Conservation (phyloP, 2,329 filamentous ascomycete species). For the Pseudopyrenochaeta lycopersici region DNA sequence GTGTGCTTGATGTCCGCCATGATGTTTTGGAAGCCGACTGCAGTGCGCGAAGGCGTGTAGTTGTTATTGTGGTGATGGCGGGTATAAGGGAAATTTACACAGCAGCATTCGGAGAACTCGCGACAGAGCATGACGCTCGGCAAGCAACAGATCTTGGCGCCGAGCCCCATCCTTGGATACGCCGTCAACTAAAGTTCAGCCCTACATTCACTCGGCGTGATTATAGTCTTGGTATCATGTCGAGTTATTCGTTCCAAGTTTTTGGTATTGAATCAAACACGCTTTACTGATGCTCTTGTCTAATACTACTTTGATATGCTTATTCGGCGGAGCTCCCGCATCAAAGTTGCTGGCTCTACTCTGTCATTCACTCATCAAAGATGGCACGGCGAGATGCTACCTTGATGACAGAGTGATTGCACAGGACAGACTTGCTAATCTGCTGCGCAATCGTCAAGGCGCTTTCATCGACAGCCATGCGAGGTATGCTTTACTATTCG, state of each 20-base stretch:
- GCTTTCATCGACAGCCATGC: too few relatives aligned
- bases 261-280: background rate
- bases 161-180: slow-evolving; percentile 13
- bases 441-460: too few relatives aligned
- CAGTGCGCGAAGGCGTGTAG: slow-evolving; percentile 1
- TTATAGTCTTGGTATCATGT: background rate
- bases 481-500: too few relatives aligned
- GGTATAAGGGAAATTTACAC: background rate
- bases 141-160: slow-evolving; percentile 20
- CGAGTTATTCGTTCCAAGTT: background rate
- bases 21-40: slow-evolving; percentile 4
- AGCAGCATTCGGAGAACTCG: slow-evolving; percentile 14
- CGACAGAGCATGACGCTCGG: slow-evolving; percentile 19
- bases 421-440: too few relatives aligned
- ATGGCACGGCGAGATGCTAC: too few relatives aligned
- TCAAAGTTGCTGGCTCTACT: too few relatives aligned
- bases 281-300: too few relatives aligned
- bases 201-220: slow-evolving; percentile 10
- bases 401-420: too few relatives aligned
- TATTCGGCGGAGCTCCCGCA: too few relatives aligned
- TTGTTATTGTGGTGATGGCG: slow-evolving; percentile 3
- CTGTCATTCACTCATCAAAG: too few relatives aligned
- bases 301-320: too few relatives aligned
- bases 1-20: slow-evolving; percentile 40
- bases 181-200: slow-evolving; percentile 18